Percentiles rank a stretch among this genome's conserved stretches.
phyloP scores from a whole-genome alignment of 345 rosid species.

The Durio zibethinus region DNA sequence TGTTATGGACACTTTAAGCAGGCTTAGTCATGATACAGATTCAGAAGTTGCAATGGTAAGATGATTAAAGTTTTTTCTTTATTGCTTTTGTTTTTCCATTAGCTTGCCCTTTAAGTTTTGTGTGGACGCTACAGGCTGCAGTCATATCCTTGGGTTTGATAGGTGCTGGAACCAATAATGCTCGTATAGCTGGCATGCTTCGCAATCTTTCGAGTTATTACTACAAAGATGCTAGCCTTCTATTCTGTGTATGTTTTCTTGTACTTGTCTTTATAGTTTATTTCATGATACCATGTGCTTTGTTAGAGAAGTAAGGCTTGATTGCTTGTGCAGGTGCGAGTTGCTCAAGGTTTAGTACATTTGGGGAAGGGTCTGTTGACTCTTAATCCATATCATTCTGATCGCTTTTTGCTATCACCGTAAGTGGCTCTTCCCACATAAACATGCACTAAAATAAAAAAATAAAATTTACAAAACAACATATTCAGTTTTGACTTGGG shows the following conservation, averaged over 20 bases:
- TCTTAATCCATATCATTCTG: conserved; percentile 90
- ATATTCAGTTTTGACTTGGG: background rate
- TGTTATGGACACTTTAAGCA: conserved; percentile 95
- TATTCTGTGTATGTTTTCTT: conserved; percentile 87
- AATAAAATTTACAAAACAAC: background rate
- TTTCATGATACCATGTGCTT: background rate
- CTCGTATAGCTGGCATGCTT: conserved; percentile 95
- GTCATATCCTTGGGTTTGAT: conserved; percentile 89
- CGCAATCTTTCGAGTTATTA: conserved; percentile 93
- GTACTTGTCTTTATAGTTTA: background rate
- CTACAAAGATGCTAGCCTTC: conserved; percentile 84
- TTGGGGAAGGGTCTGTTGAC: conserved; percentile 93
- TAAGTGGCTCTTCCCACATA: conserved; percentile 32
- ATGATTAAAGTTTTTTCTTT: conserved; percentile 12
- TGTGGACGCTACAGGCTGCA: conserved; percentile 61
- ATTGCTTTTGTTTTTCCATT: background rate
- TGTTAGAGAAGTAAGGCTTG: conserved; percentile 10
- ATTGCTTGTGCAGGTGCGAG: conserved; percentile 59
- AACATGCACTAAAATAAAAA: background rate
- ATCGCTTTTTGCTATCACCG: conserved; percentile 85
- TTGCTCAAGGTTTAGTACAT: conserved; percentile 94
- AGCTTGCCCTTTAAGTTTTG: conserved; percentile 5
- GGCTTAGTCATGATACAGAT: conserved; percentile 96
- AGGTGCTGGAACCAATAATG: conserved; percentile 96
- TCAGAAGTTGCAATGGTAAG: conserved; percentile 96